A percentile compares a stretch with the other conserved stretches of the same genome.
Conservation (phyloP, 176 grass and related monocot genomes). For the Juncus inflexus region DNA sequence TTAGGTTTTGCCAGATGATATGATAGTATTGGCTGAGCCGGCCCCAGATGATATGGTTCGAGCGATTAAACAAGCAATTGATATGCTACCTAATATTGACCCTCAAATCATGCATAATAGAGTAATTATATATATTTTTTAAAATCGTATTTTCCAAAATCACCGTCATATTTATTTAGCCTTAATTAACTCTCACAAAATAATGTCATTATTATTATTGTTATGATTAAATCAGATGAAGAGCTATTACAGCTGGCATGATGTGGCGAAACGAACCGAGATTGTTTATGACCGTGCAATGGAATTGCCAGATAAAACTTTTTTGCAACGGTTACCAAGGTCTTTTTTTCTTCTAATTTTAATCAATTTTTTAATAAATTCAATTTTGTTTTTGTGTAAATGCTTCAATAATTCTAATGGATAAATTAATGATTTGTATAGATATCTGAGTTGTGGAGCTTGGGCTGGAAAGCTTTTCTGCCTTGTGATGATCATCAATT, state of each 20-base stretch:
- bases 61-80: constrained; percentile 77
- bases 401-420: constrained; percentile 2
- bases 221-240: constrained; percentile 55
- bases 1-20: constrained; percentile 95
- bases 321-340: constrained; percentile 68
- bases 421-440: constrained; percentile 27
- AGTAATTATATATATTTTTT: constrained; percentile 32
- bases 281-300: constrained; percentile 72
- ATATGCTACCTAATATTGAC: constrained; percentile 75
- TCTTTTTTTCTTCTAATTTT: constrained; percentile 20
- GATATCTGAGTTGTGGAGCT: constrained; percentile 72
- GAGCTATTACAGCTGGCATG: constrained; percentile 91
- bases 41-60: constrained; percentile 74
- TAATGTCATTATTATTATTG: background rate
- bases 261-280: constrained; percentile 89
- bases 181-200: background rate
- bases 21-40: constrained; percentile 91
- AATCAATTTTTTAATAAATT: constrained; percentile 20
- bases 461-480: constrained; percentile 87
- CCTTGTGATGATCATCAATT: constrained; percentile 81
- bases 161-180: background rate
- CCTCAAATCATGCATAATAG: constrained; percentile 75
- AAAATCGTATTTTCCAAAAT: background rate
- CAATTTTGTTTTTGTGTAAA: constrained; percentile 13
- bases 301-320: constrained; percentile 44